These are phyloP conservation scores for Dipteronia dyeriana DNA, from an alignment of 345 rosid genomes.

Conservation along the genomic window DNA sequence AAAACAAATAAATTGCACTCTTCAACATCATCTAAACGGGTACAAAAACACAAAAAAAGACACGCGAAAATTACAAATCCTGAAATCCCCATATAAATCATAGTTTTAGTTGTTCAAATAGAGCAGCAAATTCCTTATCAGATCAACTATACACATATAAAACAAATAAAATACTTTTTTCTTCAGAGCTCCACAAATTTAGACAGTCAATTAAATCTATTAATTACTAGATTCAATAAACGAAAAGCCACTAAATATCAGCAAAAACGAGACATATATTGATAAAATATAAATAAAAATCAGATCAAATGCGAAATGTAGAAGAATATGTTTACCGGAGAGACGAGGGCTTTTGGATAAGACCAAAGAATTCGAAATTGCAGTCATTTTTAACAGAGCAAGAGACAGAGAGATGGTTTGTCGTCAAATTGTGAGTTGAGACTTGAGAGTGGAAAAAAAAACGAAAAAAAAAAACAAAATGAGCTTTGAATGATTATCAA, in stretches of 20 bases:
- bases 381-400: constrained; percentile 34
- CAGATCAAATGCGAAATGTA: constrained; percentile 4
- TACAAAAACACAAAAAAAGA: too few relatives aligned
- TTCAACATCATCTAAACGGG: too few relatives aligned
- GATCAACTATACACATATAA: neutral
- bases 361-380: constrained; percentile 55
- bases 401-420: constrained; percentile 19
- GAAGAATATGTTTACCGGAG: constrained; percentile 37
- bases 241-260: neutral
- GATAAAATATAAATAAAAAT: neutral
- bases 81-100: neutral
- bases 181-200: too few relatives aligned
- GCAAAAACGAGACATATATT: neutral
- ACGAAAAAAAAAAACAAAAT: neutral
- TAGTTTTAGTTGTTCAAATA: neutral
- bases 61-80: neutral
- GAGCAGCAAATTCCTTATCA: neutral
- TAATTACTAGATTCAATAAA: too few relatives aligned
- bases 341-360: constrained; percentile 35
- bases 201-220: too few relatives aligned
- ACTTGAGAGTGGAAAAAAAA: neutral
- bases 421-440: constrained; percentile 6
- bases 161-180: too few relatives aligned
- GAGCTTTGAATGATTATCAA: neutral
- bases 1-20: neutral